These are phyloP conservation scores for Phytophthora ohioensis DNA, from an alignment of 352 stramenopile species.

Conservation along the genomic window DNA sequence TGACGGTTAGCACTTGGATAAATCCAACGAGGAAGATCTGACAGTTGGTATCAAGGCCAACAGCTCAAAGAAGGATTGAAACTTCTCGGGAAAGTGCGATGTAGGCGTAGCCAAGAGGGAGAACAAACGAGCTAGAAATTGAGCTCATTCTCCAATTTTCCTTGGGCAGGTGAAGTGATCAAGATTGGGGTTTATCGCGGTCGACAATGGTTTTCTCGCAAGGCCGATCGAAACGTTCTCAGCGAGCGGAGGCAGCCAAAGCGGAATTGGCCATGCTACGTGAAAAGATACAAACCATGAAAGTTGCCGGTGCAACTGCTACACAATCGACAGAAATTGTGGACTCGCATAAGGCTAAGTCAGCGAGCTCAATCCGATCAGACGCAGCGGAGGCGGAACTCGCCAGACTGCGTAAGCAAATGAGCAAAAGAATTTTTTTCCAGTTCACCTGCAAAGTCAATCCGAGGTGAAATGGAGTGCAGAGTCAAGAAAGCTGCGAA, in stretches of 20 bases:
- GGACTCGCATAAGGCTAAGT: background rate
- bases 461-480: conserved; percentile 33
- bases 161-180: background rate
- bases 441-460: conserved; percentile 25
- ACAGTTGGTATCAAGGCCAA: background rate
- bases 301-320: background rate
- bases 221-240: conserved; percentile 5
- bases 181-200: background rate
- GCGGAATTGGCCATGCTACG: conserved; percentile 11
- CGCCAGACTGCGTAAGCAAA: conserved; percentile 1
- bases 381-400: conserved; percentile 19
- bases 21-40: background rate
- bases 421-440: conserved; percentile 10
- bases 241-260: conserved; percentile 12
- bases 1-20: no score
- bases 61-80: background rate
- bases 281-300: conserved; percentile 18
- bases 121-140: background rate
- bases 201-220: conserved; percentile 11
- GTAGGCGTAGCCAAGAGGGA: background rate
- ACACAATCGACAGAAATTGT: background rate
- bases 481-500: conserved; percentile 5
- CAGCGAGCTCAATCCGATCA: conserved; percentile 13
- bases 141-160: conserved; percentile 19
- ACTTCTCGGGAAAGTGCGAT: conserved; percentile 3